These are phyloP conservation scores for Aristolochia contorta DNA, from an alignment of 164 flowering plant species.

Conservation along the genomic window DNA sequence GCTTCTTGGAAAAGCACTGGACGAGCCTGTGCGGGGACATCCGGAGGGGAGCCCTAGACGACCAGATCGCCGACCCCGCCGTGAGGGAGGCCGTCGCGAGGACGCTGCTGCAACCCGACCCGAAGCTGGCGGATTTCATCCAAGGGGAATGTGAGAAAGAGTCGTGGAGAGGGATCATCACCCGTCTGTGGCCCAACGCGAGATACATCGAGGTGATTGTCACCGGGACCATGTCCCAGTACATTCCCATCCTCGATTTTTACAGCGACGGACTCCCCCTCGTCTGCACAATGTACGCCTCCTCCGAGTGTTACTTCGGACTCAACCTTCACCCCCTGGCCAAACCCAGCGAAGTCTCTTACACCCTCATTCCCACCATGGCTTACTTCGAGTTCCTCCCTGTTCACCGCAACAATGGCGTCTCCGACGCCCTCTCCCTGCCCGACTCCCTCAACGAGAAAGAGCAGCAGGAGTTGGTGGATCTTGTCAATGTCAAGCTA, in stretches of 20 bases:
- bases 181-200: constrained; percentile 89
- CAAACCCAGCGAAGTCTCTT: constrained; percentile 77
- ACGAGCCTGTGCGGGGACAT: constrained; percentile 47
- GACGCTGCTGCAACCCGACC: constrained; percentile 62
- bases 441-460: constrained; percentile 58
- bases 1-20: constrained; percentile 85
- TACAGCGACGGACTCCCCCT: constrained; percentile 86
- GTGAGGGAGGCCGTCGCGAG: constrained; percentile 58
- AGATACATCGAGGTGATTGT: constrained; percentile 92
- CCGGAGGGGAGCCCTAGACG: constrained; percentile 45
- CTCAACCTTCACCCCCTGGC: constrained; percentile 77
- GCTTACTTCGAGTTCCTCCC: constrained; percentile 92
- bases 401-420: constrained; percentile 37
- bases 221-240: constrained; percentile 98
- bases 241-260: constrained; percentile 78
- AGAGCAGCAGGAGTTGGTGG: constrained; percentile 62
- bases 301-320: constrained; percentile 92
- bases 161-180: constrained; percentile 88
- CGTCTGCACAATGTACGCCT: constrained; percentile 95
- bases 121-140: constrained; percentile 64
- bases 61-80: constrained; percentile 52
- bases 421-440: constrained; percentile 22
- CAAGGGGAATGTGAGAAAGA: constrained; percentile 53
- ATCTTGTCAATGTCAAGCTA: constrained; percentile 78
- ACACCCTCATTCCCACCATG: constrained; percentile 91